Evolutionary conservation across 148 eudicot genomes (phyloP), one percentile per base, ranked within the genome.

Genomic region (Camellia japonica): DNA sequence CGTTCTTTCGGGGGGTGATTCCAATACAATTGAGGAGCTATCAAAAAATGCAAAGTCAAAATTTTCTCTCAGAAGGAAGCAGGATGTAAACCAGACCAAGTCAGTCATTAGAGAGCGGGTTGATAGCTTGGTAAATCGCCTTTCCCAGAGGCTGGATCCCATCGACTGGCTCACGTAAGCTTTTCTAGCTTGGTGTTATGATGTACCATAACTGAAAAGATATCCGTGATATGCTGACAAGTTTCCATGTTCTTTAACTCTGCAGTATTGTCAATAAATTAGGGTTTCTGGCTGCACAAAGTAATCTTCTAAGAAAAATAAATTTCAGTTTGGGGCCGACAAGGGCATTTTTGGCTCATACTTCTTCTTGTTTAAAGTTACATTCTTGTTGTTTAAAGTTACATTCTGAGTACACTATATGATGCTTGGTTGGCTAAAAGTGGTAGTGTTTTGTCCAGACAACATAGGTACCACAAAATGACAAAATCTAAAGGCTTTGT

Each of bases 121-220:
- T 60, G 87, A 92, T 86, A 87, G 83, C 82, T 79, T 93, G 82
- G 76, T 91, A 62, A 88, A 83, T 81, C 87, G 82, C 58, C 88
- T 92, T 81, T 83, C 97, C 38, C 92, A 92, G 85, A 93, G 79
- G 88, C 86, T 95, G 83, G 99, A 95, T 85, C 99, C 97, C 66
- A 93, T 93, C 74, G 98, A 95, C 80, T 95, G 98, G 98, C 98
- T 89, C 84, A 95, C 96, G 97, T 93, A 85, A 87, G 91, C 64
- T 75, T 78, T 65, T 63, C 52, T 74, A 30, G 64, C 76, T 49
- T 63, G 44, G 23, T 55, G 1, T 51, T 75, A 19, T 74, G 68
- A 4, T 75, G 56, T 66, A 6, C 4, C 15, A 56, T 55, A 75
- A 41, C 58, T n/a, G 14, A 63, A 18, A 51, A 19, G 60, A 5